A percentile compares a stretch with the other conserved stretches of the same genome.
phyloP scores from a whole-genome alignment of 192 early-diverging fungal species.

The Radiomyces spectabilis region DNA sequence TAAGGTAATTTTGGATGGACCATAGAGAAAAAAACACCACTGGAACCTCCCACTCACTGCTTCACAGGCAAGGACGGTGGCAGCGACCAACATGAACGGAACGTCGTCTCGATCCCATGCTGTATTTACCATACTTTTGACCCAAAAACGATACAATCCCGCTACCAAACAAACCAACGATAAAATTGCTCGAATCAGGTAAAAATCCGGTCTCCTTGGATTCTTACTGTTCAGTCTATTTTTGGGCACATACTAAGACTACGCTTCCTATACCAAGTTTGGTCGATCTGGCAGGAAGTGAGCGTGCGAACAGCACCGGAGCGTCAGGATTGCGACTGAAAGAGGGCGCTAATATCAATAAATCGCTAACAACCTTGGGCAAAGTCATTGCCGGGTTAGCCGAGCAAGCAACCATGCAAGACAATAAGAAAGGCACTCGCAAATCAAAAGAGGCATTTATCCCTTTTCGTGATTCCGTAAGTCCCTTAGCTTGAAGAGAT shows the following conservation, averaged over 20 bases:
- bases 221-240: too few species aligned
- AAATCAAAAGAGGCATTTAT: constrained; percentile 52
- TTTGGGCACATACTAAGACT: too few species aligned
- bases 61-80: constrained; percentile 72
- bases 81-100: constrained; percentile 93
- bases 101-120: constrained; percentile 84
- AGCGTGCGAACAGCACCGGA: constrained; percentile 78
- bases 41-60: neutral
- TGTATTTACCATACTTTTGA: constrained; percentile 71
- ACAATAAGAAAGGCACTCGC: constrained; percentile 15
- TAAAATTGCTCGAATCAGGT: constrained; percentile 64
- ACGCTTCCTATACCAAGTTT: constrained; percentile 44
- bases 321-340: constrained; percentile 77
- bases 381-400: constrained; percentile 93
- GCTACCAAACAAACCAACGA: constrained; percentile 51
- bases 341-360: constrained; percentile 96
- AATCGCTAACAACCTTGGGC: constrained; percentile 82
- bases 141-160: constrained; percentile 45
- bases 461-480: constrained; percentile 87
- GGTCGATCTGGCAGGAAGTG: constrained; percentile 91
- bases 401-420: constrained; percentile 43
- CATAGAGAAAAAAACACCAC: neutral
- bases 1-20: constrained; percentile 59
- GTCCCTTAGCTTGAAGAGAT: neutral
- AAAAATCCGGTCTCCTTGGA: too few species aligned